Base-by-base conservation (phyloP, 371 early-diverging fungal species). In the Syncephalastrum sp. region DNA sequence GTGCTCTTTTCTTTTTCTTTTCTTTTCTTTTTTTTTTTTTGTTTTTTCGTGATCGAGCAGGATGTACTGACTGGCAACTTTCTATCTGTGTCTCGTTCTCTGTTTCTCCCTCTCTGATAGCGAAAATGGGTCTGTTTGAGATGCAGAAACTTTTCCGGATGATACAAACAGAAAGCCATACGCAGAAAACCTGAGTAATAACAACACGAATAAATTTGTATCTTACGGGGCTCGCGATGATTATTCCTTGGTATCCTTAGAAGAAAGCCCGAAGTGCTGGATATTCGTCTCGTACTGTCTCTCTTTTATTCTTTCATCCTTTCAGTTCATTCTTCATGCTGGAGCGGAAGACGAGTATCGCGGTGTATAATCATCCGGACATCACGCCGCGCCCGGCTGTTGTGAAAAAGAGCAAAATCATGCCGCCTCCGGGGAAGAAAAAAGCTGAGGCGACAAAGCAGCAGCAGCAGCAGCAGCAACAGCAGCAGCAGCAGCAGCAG, bases 71-170 rank as follows among this genome's bases (percentile, higher is more conserved):
- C 29, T 16, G 48, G 21, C 14, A 17, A 3, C 17, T 49, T 54
- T 14, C 33, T 13, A 14, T 17, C 13, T 50, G 29, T 29, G 14
- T 17, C 19, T 17, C 8, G 33, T 57, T 42, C 21, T 45, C 25
- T 59, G 27, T 10, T 25, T 44, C 21, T 21, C 2, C 21, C 19
- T 4, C 45, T 16, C 23, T 5, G 42, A 10, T 53, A 78, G 78
- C 72, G 25, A 74, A 72, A 56, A 57, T 78, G 43, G 75, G 73
- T 14, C 45, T 78, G 16, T 78, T 75, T 49, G 79, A 78, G 57
- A 72, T 78, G 65, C 79, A 78, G 55, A 78, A 75, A 33, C 48
- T 78, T 5, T 67, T 66, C 23, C 43, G 41, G 41, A 42, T 59
- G 16, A 57, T 56, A 56, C 57, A 60, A 27, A 50, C 16, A 48